Conservation (phyloP, 352 stramenopile species). For the Globisporangium takayamanum region DNA sequence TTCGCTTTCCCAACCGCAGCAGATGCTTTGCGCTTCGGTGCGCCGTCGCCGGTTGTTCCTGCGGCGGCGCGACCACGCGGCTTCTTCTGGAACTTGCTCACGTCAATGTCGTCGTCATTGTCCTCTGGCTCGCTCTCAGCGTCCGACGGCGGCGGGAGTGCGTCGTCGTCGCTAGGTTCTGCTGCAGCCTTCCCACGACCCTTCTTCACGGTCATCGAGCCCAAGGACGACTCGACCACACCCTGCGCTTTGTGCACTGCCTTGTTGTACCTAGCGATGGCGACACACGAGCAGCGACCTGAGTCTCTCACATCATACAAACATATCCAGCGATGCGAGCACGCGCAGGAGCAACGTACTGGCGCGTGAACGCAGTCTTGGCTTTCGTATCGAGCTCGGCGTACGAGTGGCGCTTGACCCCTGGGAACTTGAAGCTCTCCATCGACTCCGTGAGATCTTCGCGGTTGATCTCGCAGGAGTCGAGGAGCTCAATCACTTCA, state of each 20-base stretch:
- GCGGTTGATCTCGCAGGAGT: constrained; percentile 95
- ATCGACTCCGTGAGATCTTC: constrained; percentile 98
- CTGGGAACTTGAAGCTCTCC: constrained; percentile 84
- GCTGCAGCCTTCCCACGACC: constrained; percentile 41
- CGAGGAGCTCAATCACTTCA: constrained; percentile 92
- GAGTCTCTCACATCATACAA: not conserved
- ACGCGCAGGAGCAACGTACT: constrained; percentile 27
- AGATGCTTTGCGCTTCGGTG: constrained; percentile 49
- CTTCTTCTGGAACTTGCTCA: constrained; percentile 85
- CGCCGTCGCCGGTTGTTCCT: constrained; percentile 3
- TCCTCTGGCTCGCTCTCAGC: constrained; percentile 64
- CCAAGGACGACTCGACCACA: constrained; percentile 82
- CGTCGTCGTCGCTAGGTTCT: constrained; percentile 36
- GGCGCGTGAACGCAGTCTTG: constrained; percentile 92
- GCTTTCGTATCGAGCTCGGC: constrained; percentile 76
- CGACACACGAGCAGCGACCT: not conserved
- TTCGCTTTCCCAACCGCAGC: constrained; percentile 31
- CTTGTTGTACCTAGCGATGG: constrained; percentile 84
- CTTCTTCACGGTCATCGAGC: constrained; percentile 69
- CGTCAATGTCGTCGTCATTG: constrained; percentile 44
- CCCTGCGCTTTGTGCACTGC: constrained; percentile 91
- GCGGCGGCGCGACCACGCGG: constrained; percentile 22
- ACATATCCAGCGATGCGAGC: not conserved
- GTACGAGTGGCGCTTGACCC: constrained; percentile 72
- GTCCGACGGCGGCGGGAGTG: constrained; percentile 48